Evolutionary conservation across 176 grass and related monocot species (phyloP), one percentile per base, ranked within the genome.

Genomic region (Musa troglodytarum): DNA sequence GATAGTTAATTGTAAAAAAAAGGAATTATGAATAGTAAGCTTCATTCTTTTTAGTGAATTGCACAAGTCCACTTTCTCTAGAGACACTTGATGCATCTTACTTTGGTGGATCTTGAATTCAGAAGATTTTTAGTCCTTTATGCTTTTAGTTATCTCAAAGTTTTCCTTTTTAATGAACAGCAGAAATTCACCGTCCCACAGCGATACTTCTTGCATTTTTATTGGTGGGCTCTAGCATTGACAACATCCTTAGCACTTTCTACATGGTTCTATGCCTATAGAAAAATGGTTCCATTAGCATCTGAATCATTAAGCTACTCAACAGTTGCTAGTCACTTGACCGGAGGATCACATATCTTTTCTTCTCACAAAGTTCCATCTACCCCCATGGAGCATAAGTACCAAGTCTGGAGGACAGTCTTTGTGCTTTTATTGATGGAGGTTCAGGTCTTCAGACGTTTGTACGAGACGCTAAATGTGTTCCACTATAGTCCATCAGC

Each of bases 191-290:
- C 90, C 0, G 88, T 94, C 82, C 95, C 95, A 17, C 90, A 93
- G n/a, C 89, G 84, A 78, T 98, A 83, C 72, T 98, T 87, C 86
- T 91, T 94, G 76, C 95, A 98, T 86, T 98, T 98, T 85, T 98
- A 94, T 54, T 69, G 91, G 24, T 65, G 93, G 58, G 88, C 81
- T 56, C 73, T 73, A 64, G 82, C 76, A 17, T 57, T 82, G 49
- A 94, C 90, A 68, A 91, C 95, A 53, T 64, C 62, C 63, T 85
- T 99, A 77, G 74, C 90, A 49, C 19, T 94, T 79, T 74, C 74
- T 34, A 88, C 82, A 81, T 94, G 88, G 82, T 84, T 94, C 77
- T 92, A 94, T 53, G 95, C 90, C 52, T 99, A 99, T 83, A 79
- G 75, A 73, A 81, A 87, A 80, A 90, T 98, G 90, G 74, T 84